Base-by-base conservation (phyloP, 2,329 filamentous ascomycete genomes). In the Fusarium veterinarium region DNA sequence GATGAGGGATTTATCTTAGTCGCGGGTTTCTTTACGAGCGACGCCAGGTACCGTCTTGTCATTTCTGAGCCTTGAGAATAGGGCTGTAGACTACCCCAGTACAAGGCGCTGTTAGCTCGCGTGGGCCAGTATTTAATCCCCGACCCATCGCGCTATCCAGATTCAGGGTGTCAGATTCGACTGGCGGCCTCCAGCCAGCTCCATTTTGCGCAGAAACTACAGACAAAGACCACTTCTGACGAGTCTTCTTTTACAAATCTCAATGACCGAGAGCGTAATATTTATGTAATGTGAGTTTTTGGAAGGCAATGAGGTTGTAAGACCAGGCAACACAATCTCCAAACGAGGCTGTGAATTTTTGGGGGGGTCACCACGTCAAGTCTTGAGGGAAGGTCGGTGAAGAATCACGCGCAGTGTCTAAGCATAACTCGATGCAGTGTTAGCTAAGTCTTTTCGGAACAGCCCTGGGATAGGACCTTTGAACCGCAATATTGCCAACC, bases 271-370 rank as follows among this genome's bases (percentile, higher is more conserved):
- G 8, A 25, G 30, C n/a, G 48, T 51, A 51, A 51, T 35, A 17
- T 16, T 35, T 11, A 51, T 51, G 48, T 35, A 35, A 51, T 25
- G n/a, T 6, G 48, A 3, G 17, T 20, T 37, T 25, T 17, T 19
- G 33, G 23, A 5, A 6, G 17, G 9, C 3, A 9, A 2, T 52
- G 9, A 38, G 8, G 48, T 6, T 6, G 6, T 35, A 8, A 10
- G 8, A 5, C 30, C 16, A 35, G 12, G n/a, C 8, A 51, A 20
- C 7, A 20, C 11, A 19, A 10, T 4, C 11, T 23, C 20, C 2
- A 1, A 16, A 11, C 20, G 1, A 23, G 8, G 30, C 13, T 0
- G 1, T 19, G 1, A 19, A 19, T 51, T 6, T 9, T 11, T 4
- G 4, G 8, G 14, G 2, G 30, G 14, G 4, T 33, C 5, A 5